These are phyloP conservation scores for Medicago lupulina DNA, from an alignment of 306 rosid species.

Conservation along the genomic window DNA sequence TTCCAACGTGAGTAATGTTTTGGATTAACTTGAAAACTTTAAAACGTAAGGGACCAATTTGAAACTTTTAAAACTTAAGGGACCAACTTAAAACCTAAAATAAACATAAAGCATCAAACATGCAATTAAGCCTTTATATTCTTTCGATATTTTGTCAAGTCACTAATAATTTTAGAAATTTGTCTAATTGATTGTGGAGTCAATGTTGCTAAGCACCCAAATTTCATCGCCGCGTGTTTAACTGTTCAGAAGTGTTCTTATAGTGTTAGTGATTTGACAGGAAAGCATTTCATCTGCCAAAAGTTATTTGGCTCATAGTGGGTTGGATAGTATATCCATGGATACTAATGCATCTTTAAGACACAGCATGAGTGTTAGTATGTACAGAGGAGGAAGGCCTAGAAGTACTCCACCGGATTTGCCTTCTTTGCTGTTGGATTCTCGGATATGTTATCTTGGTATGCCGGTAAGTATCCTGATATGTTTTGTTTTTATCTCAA, in stretches of 20 bases:
- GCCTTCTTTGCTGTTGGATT: constrained; percentile 91
- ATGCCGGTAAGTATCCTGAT: constrained; percentile 79
- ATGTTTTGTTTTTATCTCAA: constrained; percentile 32
- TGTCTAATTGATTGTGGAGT: constrained; percentile 7
- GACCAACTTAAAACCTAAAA: no score
- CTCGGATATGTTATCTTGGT: constrained; percentile 85
- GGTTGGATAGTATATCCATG: constrained; percentile 73
- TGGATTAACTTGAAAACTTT: no score
- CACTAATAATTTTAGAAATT: background rate
- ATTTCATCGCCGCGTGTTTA: background rate
- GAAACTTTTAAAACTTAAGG: no score
- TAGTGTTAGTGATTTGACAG: constrained; percentile 52
- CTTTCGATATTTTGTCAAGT: constrained; percentile 19
- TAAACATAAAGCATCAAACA: no score
- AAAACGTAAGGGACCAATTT: no score
- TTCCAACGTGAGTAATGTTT: no score
- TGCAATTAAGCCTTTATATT: background rate
- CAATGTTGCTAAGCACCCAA: constrained; percentile 19
- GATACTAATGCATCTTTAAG: constrained; percentile 54
- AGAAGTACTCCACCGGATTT: constrained; percentile 90
- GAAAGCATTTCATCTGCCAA: constrained; percentile 78
- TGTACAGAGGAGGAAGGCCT: constrained; percentile 90
- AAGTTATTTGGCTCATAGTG: constrained; percentile 81
- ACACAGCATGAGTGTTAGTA: constrained; percentile 86
- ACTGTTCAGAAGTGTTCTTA: constrained; percentile 25